Evolutionary conservation across 2,329 filamentous ascomycete genomes (phyloP).

Genomic region (Diaporthe ilicicola): DNA sequence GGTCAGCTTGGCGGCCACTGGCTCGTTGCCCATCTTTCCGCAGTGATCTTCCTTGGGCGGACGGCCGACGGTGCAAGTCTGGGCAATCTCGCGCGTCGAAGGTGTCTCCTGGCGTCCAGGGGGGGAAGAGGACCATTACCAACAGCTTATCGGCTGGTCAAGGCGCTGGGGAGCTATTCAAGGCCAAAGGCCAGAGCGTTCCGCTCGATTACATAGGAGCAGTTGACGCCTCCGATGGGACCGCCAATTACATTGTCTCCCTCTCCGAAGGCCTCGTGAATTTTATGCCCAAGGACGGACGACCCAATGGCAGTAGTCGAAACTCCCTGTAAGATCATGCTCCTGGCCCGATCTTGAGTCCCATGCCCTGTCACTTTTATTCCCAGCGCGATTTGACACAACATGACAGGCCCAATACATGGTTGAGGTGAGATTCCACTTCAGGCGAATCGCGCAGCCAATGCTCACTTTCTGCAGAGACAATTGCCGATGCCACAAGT

Average conservation of each 20-base stretch:
- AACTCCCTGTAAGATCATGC: not conserved
- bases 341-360: not conserved
- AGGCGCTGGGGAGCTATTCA: not conserved
- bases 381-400: not conserved
- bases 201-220: not conserved
- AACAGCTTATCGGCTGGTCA: not conserved
- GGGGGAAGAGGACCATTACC: not conserved
- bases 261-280: not conserved
- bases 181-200: too few relatives aligned
- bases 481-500: slow-evolving; percentile 74
- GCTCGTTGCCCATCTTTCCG: not conserved
- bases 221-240: slow-evolving; percentile 5
- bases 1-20: not conserved
- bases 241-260: not conserved
- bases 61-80: slow-evolving; percentile 3
- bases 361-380: too few relatives aligned
- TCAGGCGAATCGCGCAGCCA: not conserved
- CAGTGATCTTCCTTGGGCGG: not conserved
- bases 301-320: not conserved
- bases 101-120: not conserved
- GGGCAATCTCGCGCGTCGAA: slow-evolving; percentile 16
- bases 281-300: not conserved
- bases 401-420: slow-evolving; percentile 13
- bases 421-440: slow-evolving; percentile 28
- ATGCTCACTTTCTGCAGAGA: slow-evolving; percentile 58